phyloP scores from a whole-genome alignment of 1,284 basidiomycete genomes.

The Naganishia sp. region DNA sequence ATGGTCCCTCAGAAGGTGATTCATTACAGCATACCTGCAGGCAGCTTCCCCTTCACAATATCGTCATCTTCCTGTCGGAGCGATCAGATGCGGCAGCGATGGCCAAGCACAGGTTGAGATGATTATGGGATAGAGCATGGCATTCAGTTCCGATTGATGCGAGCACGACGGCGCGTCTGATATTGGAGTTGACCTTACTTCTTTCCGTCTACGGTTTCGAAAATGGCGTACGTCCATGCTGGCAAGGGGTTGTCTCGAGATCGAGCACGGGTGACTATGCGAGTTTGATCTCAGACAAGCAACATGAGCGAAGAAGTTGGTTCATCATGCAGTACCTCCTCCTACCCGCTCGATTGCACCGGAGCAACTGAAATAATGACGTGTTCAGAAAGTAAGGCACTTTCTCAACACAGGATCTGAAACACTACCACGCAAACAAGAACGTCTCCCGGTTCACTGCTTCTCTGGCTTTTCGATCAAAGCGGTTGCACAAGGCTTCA shows the following conservation, averaged over 20 bases:
- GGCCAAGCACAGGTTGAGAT: background rate
- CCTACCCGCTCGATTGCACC: background rate
- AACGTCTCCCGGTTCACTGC: no score
- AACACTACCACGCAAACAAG: no score
- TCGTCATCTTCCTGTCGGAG: slow-evolving; percentile 15
- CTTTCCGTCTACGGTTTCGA: slow-evolving; percentile 27
- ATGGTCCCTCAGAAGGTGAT: background rate
- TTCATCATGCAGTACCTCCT: background rate
- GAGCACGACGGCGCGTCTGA: background rate
- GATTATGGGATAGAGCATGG: slow-evolving; percentile 11
- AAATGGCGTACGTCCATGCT: slow-evolving; percentile 27
- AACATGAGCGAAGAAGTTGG: background rate
- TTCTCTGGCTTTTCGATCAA: no score
- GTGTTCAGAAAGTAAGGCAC: background rate
- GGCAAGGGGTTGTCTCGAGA: background rate
- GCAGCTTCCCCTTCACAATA: slow-evolving; percentile 22
- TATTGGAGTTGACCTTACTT: slow-evolving; percentile 14
- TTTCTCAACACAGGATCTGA: no score
- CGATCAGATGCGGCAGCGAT: background rate
- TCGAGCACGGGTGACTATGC: background rate
- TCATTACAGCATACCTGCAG: slow-evolving; percentile 15
- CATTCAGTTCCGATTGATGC: slow-evolving; percentile 4
- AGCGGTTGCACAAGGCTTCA: no score
- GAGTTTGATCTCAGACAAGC: background rate
- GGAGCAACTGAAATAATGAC: no score